These are phyloP conservation scores for Asterochloris erici DNA, from an alignment of 139 green algal species.

Conservation along the genomic window DNA sequence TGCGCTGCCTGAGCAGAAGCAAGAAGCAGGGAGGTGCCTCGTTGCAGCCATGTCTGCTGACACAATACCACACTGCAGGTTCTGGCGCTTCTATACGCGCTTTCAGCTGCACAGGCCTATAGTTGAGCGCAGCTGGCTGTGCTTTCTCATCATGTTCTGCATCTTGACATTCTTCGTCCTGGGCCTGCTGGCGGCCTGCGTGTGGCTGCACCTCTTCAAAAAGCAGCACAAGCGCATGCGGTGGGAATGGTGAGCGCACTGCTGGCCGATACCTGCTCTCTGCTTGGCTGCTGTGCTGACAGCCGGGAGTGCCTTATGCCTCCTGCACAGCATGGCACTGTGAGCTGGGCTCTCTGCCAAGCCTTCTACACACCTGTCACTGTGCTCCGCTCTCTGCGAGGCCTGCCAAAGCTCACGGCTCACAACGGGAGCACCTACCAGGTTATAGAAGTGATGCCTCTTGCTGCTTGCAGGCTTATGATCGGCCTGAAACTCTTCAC, in stretches of 20 bases:
- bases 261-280: too few species aligned
- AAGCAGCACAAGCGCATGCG: background rate
- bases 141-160: conserved; percentile 9
- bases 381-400: background rate
- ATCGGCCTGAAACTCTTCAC: background rate
- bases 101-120: conserved; percentile 12
- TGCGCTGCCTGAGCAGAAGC: too few species aligned
- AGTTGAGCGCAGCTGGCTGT: background rate
- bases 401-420: background rate
- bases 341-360: background rate
- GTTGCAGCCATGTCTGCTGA: too few species aligned
- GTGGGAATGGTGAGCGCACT: conserved; percentile 4
- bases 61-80: background rate
- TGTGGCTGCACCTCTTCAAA: background rate
- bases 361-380: background rate
- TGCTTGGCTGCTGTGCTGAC: too few species aligned
- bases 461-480: background rate
- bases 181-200: background rate
- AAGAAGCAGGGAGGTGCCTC: too few species aligned
- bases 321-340: too few species aligned
- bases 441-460: too few species aligned
- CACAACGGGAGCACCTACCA: too few species aligned
- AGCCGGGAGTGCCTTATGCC: too few species aligned
- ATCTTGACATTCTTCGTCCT: background rate
- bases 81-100: conserved; percentile 8